These are phyloP conservation scores for Plasmodium gonderi DNA, from an alignment of 169 alveolate species.

Conservation along the genomic window DNA sequence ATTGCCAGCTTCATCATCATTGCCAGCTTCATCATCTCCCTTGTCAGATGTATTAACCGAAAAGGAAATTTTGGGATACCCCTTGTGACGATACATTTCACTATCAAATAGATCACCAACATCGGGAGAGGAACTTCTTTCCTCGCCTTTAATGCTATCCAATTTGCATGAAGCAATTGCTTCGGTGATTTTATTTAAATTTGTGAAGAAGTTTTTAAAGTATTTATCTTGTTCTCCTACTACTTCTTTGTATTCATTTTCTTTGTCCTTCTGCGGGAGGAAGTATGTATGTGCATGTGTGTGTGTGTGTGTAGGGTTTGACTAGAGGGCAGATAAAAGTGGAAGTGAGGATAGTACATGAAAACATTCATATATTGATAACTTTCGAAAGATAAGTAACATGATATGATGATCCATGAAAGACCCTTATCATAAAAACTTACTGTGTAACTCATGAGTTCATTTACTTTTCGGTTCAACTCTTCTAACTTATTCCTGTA, in stretches of 20 bases:
- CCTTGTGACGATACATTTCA: not conserved
- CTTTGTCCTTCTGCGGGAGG: constrained; percentile 45
- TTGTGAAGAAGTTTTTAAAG: constrained; percentile 19
- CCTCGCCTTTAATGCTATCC: not conserved
- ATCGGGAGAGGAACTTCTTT: not conserved
- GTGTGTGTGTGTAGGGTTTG: not conserved
- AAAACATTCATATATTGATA: not conserved
- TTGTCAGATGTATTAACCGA: not conserved
- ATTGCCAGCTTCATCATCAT: no score
- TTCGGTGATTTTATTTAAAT: constrained; percentile 44
- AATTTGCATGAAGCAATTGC: not conserved
- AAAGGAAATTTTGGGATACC: not conserved
- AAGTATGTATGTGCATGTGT: not conserved
- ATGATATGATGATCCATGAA: not conserved
- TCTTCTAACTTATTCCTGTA: constrained; percentile 18
- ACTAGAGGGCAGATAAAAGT: not conserved
- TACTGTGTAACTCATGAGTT: constrained; percentile 40
- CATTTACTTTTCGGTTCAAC: not conserved
- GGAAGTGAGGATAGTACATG: not conserved
- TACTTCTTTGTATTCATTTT: constrained; percentile 46
- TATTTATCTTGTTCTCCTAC: constrained; percentile 43
- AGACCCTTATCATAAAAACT: not conserved
- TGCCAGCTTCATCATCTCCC: not conserved
- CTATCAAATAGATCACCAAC: not conserved
- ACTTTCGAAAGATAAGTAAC: not conserved